phyloP scores from a whole-genome alignment of 495 filamentous ascomycete genomes.

The Tricharina praecox region DNA sequence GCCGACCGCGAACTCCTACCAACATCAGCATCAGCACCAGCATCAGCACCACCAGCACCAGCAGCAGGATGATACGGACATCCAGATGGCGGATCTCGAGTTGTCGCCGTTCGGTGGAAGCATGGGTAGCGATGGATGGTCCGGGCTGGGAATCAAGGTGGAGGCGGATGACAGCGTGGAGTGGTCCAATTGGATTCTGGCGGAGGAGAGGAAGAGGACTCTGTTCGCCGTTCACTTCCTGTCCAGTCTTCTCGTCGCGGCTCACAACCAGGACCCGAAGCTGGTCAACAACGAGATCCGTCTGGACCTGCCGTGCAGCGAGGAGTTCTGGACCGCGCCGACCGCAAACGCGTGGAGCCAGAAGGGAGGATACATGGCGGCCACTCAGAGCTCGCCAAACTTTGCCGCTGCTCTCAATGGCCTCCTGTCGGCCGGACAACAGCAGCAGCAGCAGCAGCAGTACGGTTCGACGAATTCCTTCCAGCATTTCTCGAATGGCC shows the following conservation, averaged over 20 bases:
- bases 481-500: conserved; percentile 18
- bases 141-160: conserved; percentile 28
- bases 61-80: conserved; percentile 33
- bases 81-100: conserved; percentile 29
- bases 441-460: conserved; percentile 34
- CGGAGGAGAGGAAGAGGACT: conserved; percentile 86
- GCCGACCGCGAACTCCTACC: conserved; percentile 19
- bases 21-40: no score
- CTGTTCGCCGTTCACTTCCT: conserved; percentile 81
- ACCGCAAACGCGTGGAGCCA: conserved; percentile 60
- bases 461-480: conserved; percentile 20
- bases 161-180: conserved; percentile 57
- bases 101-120: conserved; percentile 32
- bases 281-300: conserved; percentile 89
- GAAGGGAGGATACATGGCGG: conserved; percentile 49
- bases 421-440: conserved; percentile 36
- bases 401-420: conserved; percentile 64
- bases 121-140: conserved; percentile 34
- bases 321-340: conserved; percentile 78
- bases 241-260: conserved; percentile 77
- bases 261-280: conserved; percentile 80
- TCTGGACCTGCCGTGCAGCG: conserved; percentile 82
- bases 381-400: conserved; percentile 48
- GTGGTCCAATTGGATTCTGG: conserved; percentile 76
- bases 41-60: no score